Evolutionary conservation across 1,284 basidiomycete genomes (phyloP), one percentile per base, ranked within the genome.

Genomic region (Amylostereum areolatum): DNA sequence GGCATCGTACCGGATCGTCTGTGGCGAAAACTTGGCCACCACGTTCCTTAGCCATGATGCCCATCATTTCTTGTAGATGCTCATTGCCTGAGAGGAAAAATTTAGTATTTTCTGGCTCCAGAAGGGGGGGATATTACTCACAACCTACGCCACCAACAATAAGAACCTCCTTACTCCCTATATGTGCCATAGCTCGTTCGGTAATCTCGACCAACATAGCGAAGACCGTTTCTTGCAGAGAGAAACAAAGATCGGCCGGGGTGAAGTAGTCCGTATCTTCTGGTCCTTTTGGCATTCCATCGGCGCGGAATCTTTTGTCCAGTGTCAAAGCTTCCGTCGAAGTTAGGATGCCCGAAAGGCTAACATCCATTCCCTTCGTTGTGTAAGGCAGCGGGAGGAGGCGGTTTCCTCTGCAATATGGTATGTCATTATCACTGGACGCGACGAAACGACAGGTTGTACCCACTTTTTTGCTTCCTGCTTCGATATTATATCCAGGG

Each of bases 201-300:
- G 97, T 99, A 52, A 97, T 99, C 69, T 99, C 97, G 24, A 99
- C 97, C 3, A 99, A 77, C 97, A 99, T 99, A 0, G 96, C 91
- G 67, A 92, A 99, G 2, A 98, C 85, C 3, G 92, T 97, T 68
- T 99, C 97, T 68, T 99, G 97, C 4, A 99, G 72, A 4, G 92
- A 95, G 66, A 96, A 98, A 68, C 97, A 99, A 18, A 99, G 72
- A 68, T 99, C 97, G 25, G 92, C 87, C 5, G 95, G 85, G 3
- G 92, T 97, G 60, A 97, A 92, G 50, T 85, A 77, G 61, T 93
- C 85, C 42, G 77, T 72, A 34, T 75, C 74, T n/a, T 73, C 65
- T 3, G 69, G 59, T 46, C 72, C 67, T 43, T 59, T 60, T 9
- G 60, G 62, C 3, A 56, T 53, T 8, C 68, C 72, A 27, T 73